phyloP scores from a whole-genome alignment of 1,284 basidiomycete genomes.

The Boletus semigastroideus region DNA sequence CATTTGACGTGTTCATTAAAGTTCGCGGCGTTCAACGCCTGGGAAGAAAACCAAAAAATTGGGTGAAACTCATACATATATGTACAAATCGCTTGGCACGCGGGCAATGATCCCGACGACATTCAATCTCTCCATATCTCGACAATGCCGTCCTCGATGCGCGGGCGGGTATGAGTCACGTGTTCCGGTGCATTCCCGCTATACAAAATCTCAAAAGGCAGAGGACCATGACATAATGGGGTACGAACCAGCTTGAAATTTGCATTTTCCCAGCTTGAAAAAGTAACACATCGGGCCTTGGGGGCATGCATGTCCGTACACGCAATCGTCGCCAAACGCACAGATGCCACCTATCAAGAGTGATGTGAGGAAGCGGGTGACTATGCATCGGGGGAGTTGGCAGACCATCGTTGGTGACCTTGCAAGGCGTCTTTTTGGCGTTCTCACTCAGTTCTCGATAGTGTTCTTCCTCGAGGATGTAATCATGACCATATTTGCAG shows the following conservation, averaged over 20 bases:
- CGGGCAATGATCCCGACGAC: slow-evolving; percentile 14
- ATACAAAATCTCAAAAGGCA: slow-evolving; percentile 14
- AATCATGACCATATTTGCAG: slow-evolving; percentile 61
- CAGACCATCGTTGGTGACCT: slow-evolving; percentile 51
- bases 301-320: slow-evolving; percentile 60
- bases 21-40: slow-evolving; percentile 26
- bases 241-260: slow-evolving; percentile 54
- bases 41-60: slow-evolving; percentile 24
- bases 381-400: background rate
- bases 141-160: slow-evolving; percentile 9
- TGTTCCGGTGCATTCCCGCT: slow-evolving; percentile 37
- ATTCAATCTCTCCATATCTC: slow-evolving; percentile 12
- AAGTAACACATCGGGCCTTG: slow-evolving; percentile 48
- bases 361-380: slow-evolving; percentile 8
- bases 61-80: slow-evolving; percentile 35
- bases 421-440: slow-evolving; percentile 61
- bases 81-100: slow-evolving; percentile 32
- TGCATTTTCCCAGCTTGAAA: slow-evolving; percentile 54
- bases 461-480: slow-evolving; percentile 50
- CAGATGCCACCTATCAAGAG: slow-evolving; percentile 47
- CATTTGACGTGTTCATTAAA: slow-evolving; percentile 32
- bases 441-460: slow-evolving; percentile 49
- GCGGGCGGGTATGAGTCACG: slow-evolving; percentile 14
- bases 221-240: slow-evolving; percentile 14
- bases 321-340: slow-evolving; percentile 56